Base-by-base conservation (phyloP, 495 filamentous ascomycete species). In the Penicillium crystallinum region DNA sequence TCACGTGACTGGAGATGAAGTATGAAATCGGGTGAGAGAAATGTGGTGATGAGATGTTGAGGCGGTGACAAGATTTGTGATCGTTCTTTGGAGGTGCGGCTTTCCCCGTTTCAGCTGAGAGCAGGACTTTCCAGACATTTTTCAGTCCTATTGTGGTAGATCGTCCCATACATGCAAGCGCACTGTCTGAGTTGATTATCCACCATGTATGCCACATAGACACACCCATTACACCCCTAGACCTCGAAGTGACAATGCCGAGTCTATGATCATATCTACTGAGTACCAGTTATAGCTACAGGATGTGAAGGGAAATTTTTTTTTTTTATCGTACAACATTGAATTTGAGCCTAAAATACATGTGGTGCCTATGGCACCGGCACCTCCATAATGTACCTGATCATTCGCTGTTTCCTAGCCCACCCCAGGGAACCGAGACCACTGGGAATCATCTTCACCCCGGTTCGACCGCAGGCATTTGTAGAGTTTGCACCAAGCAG, bases 231-330 rank as follows among this genome's bases (percentile, higher is more conserved):
- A n/a, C n/a, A n/a, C n/a, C n/a, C n/a, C n/a, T n/a, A n/a, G n/a
- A n/a, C 2, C 19, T 4, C n/a, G 19, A 25, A 23, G 4, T 6
- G 11, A 25, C 2, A n/a, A 42, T 42, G 1, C 22, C 22, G 14
- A 25, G 22, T 42, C 12, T 17, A 1, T 0, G 1, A 17, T 25
- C 14, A 36, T 6, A 15, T 17, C 14, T 17, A 36, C 34, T 1
- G 11, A 31, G 2, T 31, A 31, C 34, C 10, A 41, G 8, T 25
- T 25, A 23, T 21, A 41, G 7, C 25, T 29, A 19, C 23, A 29
- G 14, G 17, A 65, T 59, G 6, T 55, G 53, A 41, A 15, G 5
- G n/a, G n/a, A n/a, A n/a, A n/a, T n/a, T n/a, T n/a, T n/a, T n/a
- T n/a, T n/a, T 5, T 36, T 36, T 31, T 15, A 35, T 47, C 45